A percentile compares a stretch with the other conserved stretches of the same genome.
Conservation (phyloP, 305 asterid genomes). For the Fraxinus sp. region DNA sequence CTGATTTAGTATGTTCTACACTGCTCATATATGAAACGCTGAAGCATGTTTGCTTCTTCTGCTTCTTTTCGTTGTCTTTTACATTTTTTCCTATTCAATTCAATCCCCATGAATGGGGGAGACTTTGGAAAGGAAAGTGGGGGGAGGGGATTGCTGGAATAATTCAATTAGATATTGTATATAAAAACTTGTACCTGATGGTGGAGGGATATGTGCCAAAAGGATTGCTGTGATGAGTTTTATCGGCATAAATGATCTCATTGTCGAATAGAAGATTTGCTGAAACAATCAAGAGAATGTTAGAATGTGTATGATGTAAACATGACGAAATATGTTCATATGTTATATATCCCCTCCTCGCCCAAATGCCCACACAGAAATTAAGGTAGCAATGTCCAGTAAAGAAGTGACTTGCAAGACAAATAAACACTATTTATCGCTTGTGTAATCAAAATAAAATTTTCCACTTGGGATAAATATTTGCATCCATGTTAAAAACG, state of each 20-base stretch:
- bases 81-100: not conserved
- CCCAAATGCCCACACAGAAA: not conserved
- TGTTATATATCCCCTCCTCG: not conserved
- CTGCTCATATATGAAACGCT: not conserved
- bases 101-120: not conserved
- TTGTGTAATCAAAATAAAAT: not conserved
- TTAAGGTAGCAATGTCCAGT: not conserved
- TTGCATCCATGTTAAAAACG: not conserved
- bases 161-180: not conserved
- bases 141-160: not conserved
- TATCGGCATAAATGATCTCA: conserved; percentile 23
- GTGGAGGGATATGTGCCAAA: conserved; percentile 20
- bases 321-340: not conserved
- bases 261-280: conserved; percentile 31
- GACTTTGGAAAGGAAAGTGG: not conserved
- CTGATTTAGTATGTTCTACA: not conserved
- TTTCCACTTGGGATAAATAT: not conserved
- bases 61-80: not conserved
- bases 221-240: conserved; percentile 21
- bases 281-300: conserved; percentile 24
- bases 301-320: not conserved
- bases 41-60: not conserved
- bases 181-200: conserved; percentile 26
- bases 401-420: not conserved
- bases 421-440: not conserved